phyloP scores from a whole-genome alignment of 306 rosid genomes.

The Gillenia trifoliata region DNA sequence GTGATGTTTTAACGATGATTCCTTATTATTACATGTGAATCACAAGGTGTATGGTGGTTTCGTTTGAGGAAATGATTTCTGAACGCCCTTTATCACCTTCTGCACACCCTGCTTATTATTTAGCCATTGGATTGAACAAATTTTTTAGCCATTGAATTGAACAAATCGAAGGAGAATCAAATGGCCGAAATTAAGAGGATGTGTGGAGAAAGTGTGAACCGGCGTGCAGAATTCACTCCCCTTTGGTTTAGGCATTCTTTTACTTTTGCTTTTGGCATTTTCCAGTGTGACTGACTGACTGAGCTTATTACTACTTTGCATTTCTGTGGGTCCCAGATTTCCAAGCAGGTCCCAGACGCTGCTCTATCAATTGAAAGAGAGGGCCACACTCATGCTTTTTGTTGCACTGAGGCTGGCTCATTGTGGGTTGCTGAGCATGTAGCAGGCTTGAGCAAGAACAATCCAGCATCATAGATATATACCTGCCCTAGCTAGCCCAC shows the following conservation, averaged over 20 bases:
- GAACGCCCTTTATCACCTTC: not conserved
- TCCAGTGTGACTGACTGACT: conserved; percentile 12
- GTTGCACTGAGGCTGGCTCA: conserved; percentile 79
- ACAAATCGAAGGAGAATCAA: no score
- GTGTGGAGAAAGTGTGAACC: not conserved
- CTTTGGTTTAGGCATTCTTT: not conserved
- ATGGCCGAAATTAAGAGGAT: no score
- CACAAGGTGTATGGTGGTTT: not conserved
- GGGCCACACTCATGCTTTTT: conserved; percentile 67
- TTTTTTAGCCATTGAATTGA: no score
- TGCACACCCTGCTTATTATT: not conserved
- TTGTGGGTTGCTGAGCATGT: conserved; percentile 79
- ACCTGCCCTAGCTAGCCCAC: not conserved
- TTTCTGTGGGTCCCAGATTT: conserved; percentile 48
- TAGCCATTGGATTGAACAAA: no score
- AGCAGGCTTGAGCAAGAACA: conserved; percentile 52
- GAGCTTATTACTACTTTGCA: not conserved
- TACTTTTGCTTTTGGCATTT: conserved; percentile 9
- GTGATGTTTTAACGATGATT: not conserved
- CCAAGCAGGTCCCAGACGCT: conserved; percentile 64
- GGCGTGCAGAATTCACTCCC: not conserved
- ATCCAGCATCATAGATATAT: conserved; percentile 18
- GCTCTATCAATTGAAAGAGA: conserved; percentile 53
- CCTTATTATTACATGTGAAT: not conserved
- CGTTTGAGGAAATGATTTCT: not conserved